These are phyloP conservation scores for Triticum monococcum DNA, from an alignment of 176 grass and related monocot genomes.

Conservation along the genomic window DNA sequence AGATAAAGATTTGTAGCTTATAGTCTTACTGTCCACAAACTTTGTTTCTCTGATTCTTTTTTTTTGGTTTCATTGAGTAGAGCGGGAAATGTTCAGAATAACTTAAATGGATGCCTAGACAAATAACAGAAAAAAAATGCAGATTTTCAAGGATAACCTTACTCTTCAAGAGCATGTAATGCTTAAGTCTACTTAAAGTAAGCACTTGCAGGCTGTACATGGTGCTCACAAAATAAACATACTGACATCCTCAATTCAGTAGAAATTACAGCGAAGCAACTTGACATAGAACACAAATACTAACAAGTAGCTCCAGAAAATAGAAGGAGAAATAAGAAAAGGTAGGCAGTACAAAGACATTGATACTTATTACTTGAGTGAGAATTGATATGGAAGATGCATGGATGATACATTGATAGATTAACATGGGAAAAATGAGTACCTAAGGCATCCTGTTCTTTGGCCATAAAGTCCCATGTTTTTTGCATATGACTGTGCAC, in stretches of 20 bases:
- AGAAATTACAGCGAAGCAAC: background rate
- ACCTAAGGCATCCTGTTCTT: constrained; percentile 87
- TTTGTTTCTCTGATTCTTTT: background rate
- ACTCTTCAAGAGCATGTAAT: background rate
- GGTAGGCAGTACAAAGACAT: background rate
- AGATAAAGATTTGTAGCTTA: background rate
- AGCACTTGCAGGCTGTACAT: background rate
- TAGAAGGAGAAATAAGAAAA: background rate
- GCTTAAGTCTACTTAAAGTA: background rate
- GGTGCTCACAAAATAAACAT: background rate
- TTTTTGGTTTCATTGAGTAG: background rate
- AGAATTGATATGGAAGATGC: background rate
- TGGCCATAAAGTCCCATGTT: constrained; percentile 98
- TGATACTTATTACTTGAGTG: background rate
- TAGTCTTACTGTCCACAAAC: background rate
- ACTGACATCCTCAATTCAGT: background rate
- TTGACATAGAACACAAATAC: background rate
- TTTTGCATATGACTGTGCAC: constrained; percentile 88
- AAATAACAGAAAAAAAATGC: background rate
- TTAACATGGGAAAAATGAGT: constrained; percentile 15
- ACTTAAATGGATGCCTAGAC: background rate
- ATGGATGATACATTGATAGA: background rate
- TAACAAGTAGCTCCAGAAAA: constrained; percentile 6
- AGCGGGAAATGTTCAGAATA: background rate
- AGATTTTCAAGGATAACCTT: background rate